phyloP scores from a whole-genome alignment of 306 rosid genomes.

The Pyrus communis region DNA sequence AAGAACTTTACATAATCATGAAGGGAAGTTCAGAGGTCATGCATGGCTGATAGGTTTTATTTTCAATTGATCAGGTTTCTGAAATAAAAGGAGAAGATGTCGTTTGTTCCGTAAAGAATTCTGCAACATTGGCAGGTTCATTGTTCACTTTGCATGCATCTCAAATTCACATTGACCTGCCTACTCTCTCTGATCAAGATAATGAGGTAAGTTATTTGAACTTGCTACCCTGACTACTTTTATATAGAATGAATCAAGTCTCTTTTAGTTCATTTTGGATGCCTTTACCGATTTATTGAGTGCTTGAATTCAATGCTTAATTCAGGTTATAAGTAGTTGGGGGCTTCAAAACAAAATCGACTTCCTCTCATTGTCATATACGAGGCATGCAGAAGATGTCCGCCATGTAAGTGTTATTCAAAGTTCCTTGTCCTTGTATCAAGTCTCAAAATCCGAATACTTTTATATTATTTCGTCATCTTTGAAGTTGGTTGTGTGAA shows the following conservation, averaged over 20 bases:
- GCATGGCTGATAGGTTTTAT: constrained; percentile 19
- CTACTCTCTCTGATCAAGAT: constrained; percentile 84
- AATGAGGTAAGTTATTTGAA: constrained; percentile 48
- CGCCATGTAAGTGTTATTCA: constrained; percentile 31
- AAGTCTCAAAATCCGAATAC: not conserved
- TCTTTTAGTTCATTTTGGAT: not conserved
- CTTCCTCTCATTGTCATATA: constrained; percentile 47
- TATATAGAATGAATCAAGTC: not conserved
- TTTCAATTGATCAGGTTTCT: constrained; percentile 52
- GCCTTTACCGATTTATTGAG: not conserved
- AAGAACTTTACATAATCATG: not conserved
- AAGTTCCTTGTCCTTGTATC: not conserved
- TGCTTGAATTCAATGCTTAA: not conserved
- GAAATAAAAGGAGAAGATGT: constrained; percentile 78
- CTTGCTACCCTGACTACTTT: not conserved
- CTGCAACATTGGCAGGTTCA: constrained; percentile 87
- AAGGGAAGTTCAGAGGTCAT: not conserved
- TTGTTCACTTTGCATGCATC: constrained; percentile 91
- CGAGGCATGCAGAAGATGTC: constrained; percentile 51
- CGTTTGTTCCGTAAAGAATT: constrained; percentile 71
- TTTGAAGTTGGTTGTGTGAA: not conserved
- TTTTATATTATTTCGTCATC: not conserved
- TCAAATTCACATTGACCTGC: constrained; percentile 78
- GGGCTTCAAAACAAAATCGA: constrained; percentile 47
- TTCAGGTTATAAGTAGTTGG: constrained; percentile 43